phyloP scores from a whole-genome alignment of 163 green algal genomes.

The Scenedesmus sp. region DNA sequence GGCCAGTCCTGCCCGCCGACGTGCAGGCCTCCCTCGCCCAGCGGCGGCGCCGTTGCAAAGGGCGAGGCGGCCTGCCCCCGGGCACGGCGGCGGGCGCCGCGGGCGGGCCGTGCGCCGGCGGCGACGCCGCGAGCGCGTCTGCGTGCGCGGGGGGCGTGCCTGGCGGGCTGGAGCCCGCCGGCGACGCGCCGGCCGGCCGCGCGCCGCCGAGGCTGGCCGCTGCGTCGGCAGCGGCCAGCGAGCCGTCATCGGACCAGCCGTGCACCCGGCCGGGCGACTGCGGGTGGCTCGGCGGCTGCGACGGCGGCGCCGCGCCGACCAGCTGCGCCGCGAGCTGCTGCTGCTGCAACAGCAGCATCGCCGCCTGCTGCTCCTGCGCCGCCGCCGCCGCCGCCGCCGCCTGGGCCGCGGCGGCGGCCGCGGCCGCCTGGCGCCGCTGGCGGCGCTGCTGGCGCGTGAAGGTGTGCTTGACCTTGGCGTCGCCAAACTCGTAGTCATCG shows the following conservation, averaged over 20 bases:
- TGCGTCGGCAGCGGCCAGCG: neutral
- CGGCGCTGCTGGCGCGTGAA: conserved; percentile 29
- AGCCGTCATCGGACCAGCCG: neutral
- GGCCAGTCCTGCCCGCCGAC: neutral
- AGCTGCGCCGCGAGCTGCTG: neutral
- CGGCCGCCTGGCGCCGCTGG: conserved; percentile 9
- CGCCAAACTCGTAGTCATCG: conserved; percentile 38
- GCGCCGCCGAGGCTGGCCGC: neutral
- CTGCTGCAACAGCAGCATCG: neutral
- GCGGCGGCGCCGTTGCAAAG: too few species aligned
- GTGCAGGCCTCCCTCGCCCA: too few species aligned
- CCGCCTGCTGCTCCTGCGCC: conserved; percentile 13
- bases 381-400: conserved; percentile 8
- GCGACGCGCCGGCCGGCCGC: neutral
- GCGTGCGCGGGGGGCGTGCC: neutral
- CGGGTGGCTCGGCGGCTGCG: neutral
- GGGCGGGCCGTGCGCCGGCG: too few species aligned
- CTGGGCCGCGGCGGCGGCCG: conserved; percentile 4
- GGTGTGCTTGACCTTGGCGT: conserved; percentile 21
- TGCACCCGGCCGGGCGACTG: neutral
- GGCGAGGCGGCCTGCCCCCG: too few species aligned
- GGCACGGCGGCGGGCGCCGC: too few species aligned
- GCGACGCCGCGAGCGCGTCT: too few species aligned
- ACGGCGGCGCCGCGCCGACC: too few species aligned
- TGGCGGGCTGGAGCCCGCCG: neutral